phyloP scores from a whole-genome alignment of 352 stramenopile genomes.

The Phytopythium vexans region DNA sequence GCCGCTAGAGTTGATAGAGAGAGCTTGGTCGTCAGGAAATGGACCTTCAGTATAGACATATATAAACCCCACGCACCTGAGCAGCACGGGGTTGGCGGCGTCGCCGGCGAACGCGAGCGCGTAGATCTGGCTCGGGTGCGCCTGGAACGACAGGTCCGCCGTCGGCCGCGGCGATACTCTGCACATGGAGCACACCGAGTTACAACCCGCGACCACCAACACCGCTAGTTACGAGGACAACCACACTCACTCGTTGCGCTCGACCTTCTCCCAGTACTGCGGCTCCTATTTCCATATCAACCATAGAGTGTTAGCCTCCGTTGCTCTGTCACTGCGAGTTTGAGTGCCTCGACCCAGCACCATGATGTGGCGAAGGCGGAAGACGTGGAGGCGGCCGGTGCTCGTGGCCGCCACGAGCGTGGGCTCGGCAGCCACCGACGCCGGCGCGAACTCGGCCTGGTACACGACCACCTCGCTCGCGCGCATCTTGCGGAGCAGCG shows the following conservation, averaged over 20 bases:
- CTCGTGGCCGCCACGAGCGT: slow-evolving; percentile 65
- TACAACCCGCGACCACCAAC: neutral
- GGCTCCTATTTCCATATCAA: slow-evolving; percentile 12
- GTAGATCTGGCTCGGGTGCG: slow-evolving; percentile 74
- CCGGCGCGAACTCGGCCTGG: slow-evolving; percentile 47
- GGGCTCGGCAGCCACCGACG: slow-evolving; percentile 19
- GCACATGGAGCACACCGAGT: neutral
- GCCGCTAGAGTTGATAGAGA: slow-evolving; percentile 26
- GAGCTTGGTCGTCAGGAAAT: neutral
- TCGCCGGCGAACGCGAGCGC: slow-evolving; percentile 65
- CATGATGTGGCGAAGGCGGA: slow-evolving; percentile 40
- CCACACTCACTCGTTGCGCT: slow-evolving; percentile 23
- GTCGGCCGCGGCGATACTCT: slow-evolving; percentile 40
- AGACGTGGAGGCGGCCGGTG: slow-evolving; percentile 58
- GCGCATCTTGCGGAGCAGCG: slow-evolving; percentile 54
- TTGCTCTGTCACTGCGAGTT: neutral
- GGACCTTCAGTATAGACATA: neutral
- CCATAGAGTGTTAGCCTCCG: neutral
- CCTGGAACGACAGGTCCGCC: slow-evolving; percentile 58
- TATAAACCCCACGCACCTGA: slow-evolving; percentile 37
- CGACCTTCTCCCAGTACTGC: slow-evolving; percentile 47
- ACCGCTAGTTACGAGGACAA: too few species aligned
- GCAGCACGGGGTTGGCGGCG: slow-evolving; percentile 40
- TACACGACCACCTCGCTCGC: slow-evolving; percentile 51
- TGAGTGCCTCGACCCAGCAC: slow-evolving; percentile 3